phyloP scores from a whole-genome alignment of 2,329 filamentous ascomycete species.

The Cercospora zeae-maydis region DNA sequence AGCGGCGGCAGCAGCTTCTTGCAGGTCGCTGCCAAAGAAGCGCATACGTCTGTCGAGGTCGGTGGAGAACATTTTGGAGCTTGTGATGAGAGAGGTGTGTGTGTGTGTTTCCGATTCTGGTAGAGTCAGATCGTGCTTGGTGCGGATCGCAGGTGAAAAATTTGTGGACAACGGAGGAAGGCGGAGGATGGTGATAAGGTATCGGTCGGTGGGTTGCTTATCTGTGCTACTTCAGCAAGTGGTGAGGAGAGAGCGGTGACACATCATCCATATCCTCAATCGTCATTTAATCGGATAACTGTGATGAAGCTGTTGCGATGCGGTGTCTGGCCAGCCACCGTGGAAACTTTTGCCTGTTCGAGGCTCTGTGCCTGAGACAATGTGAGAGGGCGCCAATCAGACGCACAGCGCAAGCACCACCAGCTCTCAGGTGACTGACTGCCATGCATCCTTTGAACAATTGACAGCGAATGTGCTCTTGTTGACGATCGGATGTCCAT shows the following conservation, averaged over 20 bases:
- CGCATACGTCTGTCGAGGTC: conserved; percentile 5
- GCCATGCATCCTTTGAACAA: neutral
- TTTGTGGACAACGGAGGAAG: neutral
- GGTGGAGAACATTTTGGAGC: conserved; percentile 2
- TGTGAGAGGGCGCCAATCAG: conserved; percentile 6
- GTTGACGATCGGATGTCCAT: too few species aligned
- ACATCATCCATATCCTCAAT: conserved; percentile 1
- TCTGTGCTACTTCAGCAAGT: neutral
- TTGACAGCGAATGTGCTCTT: neutral
- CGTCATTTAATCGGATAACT: conserved; percentile 9
- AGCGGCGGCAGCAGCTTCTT: neutral
- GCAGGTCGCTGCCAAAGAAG: neutral
- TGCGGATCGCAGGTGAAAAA: neutral
- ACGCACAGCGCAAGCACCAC: neutral
- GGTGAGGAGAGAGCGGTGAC: conserved; percentile 5
- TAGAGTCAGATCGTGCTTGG: neutral
- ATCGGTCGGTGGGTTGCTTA: neutral
- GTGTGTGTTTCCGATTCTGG: neutral
- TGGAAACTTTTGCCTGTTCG: conserved; percentile 1
- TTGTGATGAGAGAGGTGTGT: neutral
- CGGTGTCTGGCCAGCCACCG: neutral
- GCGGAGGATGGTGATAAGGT: neutral
- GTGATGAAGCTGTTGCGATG: neutral
- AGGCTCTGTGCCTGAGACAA: neutral
- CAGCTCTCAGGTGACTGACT: conserved; percentile 1